Evolutionary conservation across 768 basidiomycete genomes (phyloP), one percentile per base, ranked within the genome.

Genomic region (Russula sp.): DNA sequence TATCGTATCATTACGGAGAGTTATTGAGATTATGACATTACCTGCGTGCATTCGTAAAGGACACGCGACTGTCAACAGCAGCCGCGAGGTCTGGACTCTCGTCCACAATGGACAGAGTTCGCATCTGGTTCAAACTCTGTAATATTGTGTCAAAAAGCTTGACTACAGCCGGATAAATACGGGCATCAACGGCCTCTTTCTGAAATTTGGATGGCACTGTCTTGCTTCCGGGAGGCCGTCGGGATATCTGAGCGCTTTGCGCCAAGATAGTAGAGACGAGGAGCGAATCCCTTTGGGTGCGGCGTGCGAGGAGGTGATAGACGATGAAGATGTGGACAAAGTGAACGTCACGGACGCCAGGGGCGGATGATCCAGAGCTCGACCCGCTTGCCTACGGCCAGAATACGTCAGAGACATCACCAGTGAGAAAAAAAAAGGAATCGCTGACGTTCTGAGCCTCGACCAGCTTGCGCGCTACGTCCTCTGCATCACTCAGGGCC

Each of bases 401-500:
- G 64, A 31, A 62, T 34, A 45, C 20, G 52, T 55, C 20, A 57
- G 49, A 67, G 50, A 35, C 10, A 4, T 27, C 18, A 49, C 55
- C 14, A 22, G 2, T 52, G 20, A 55, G 16, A 18, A 6, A 47
- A 37, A 40, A 37, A 52, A 57, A 37, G 8, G 62, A 65, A 35
- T 27, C 6, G 55, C 77, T 59, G 61, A 90, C 92, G 81, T 94
- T 86, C 62, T 95, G 89, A n/a, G 85, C 83, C 70, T 95, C 94
- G 32, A 84, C 77, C 31, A 96, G 77, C 71, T 88, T 89, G 59
- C 87, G 80, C 3, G 91, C 85, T 1, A 94, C 85, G 5, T 86
- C 87, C 71, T 96, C 94, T 2, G 93, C 94, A 59, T 98, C 95
- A 60, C 91, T 92, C 64, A 97, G 73, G 1, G 92, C 87, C 27